Percentiles rank a stretch among this genome's conserved stretches.
These are phyloP conservation scores for Aegilops tauschii DNA, from an alignment of 176 grass and related monocot genomes.

Conservation along the genomic window DNA sequence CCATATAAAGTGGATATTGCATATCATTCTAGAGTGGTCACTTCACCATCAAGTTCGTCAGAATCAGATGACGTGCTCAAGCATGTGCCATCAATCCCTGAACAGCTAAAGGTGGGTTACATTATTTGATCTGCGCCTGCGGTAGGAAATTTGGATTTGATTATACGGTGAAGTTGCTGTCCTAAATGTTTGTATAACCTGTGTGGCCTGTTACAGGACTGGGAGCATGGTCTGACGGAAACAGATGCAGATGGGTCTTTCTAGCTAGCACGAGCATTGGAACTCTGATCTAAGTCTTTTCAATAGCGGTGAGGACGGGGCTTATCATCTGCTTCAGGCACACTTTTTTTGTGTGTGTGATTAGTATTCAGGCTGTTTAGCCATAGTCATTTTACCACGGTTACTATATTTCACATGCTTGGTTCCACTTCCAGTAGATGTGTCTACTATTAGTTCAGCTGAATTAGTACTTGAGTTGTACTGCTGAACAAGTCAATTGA, in stretches of 20 bases:
- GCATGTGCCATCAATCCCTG: neutral
- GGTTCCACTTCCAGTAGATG: neutral
- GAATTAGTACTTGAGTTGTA: neutral
- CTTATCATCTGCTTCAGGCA: constrained; percentile 73
- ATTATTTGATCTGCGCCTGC: neutral
- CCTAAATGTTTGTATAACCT: constrained; percentile 17
- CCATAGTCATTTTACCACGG: neutral
- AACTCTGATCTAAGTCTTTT: constrained; percentile 70
- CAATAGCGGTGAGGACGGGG: constrained; percentile 56
- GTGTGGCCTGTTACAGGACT: constrained; percentile 52
- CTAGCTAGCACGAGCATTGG: constrained; percentile 63
- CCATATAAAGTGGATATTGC: neutral
- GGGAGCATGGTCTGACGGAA: constrained; percentile 72
- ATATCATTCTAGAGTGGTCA: neutral
- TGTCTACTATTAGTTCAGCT: neutral
- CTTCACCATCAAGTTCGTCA: neutral
- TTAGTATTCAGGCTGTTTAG: neutral
- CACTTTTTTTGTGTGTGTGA: neutral
- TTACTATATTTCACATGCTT: neutral
- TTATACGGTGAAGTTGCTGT: neutral
- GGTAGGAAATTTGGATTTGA: neutral
- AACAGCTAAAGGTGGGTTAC: neutral
- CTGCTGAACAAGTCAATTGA: no score
- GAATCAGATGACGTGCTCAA: neutral
- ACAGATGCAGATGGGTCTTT: constrained; percentile 69